These are phyloP conservation scores for Fusarium sp. DNA, from an alignment of 2,329 filamentous ascomycete genomes.

Conservation along the genomic window DNA sequence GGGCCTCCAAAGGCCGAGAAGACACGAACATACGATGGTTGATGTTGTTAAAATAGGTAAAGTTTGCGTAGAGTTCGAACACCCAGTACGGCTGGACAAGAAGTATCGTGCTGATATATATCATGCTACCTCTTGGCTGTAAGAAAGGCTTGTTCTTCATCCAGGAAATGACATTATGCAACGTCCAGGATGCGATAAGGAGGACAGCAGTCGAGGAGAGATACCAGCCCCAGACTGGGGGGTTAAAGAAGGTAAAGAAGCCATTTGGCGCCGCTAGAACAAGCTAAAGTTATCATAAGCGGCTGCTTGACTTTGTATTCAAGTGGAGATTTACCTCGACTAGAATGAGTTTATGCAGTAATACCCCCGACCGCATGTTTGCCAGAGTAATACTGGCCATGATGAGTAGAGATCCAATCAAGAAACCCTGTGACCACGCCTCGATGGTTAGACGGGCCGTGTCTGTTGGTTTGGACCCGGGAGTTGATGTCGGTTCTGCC, in stretches of 20 bases:
- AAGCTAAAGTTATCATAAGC: conserved; percentile 49
- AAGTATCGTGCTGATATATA: conserved; percentile 67
- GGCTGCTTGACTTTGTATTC: background rate
- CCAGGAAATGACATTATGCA: conserved; percentile 73
- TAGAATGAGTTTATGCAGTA: conserved; percentile 60
- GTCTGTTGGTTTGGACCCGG: conserved; percentile 23
- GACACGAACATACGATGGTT: conserved; percentile 60
- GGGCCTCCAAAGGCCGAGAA: conserved; percentile 66
- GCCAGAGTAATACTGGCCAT: conserved; percentile 57
- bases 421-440: conserved; percentile 57
- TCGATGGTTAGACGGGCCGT: conserved; percentile 47
- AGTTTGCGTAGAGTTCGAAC: conserved; percentile 70
- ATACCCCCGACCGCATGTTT: conserved; percentile 58
- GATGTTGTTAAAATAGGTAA: conserved; percentile 66
- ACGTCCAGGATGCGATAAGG: conserved; percentile 67
- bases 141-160: conserved; percentile 71
- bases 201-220: conserved; percentile 66
- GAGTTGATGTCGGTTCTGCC: conserved; percentile 1
- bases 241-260: conserved; percentile 63
- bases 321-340: conserved; percentile 51
- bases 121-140: conserved; percentile 54
- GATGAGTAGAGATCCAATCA: conserved; percentile 58
- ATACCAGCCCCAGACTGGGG: conserved; percentile 68
- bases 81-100: conserved; percentile 70
- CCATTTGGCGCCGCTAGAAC: conserved; percentile 65